Percentiles rank a stretch among this genome's conserved stretches.
Evolutionary conservation across 805 yeast species (phyloP).

Genomic region (Maudiozyma pseudohumilis): DNA sequence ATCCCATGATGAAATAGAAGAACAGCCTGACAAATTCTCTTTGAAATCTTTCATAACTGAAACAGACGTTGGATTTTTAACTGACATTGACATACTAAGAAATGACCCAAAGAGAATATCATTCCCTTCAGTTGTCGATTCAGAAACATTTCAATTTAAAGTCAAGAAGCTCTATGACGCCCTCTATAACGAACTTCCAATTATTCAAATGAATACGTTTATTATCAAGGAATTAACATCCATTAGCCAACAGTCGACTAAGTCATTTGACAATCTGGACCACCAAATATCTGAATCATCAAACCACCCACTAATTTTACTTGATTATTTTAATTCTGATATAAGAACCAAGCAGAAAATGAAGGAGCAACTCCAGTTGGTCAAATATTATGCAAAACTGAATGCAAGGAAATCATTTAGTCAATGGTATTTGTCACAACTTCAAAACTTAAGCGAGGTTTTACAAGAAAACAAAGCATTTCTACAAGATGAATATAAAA

Average conservation of each 20-base stretch:
- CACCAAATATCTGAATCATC: conserved; percentile 41
- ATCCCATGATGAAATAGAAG: neutral
- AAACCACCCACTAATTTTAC: conserved; percentile 45
- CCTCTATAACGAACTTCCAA: conserved; percentile 22
- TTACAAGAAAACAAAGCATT: conserved; percentile 20
- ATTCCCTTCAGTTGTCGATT: conserved; percentile 5
- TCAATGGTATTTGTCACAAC: conserved; percentile 48
- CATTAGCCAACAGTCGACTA: conserved; percentile 41
- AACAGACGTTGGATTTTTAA: conserved; percentile 13
- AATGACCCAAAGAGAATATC: conserved; percentile 4
- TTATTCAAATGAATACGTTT: conserved; percentile 39
- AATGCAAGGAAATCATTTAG: conserved; percentile 52
- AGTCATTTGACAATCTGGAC: conserved; percentile 38
- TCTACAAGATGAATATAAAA: conserved; percentile 19
- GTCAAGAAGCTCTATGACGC: conserved; percentile 11
- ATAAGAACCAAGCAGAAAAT: conserved; percentile 33
- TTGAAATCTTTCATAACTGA: conserved; percentile 13
- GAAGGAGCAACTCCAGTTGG: conserved; percentile 39
- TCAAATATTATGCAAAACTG: conserved; percentile 42
- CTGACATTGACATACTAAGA: conserved; percentile 11
- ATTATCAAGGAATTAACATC: conserved; percentile 45
- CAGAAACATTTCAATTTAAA: conserved; percentile 5
- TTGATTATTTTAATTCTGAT: conserved; percentile 37
- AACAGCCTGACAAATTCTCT: conserved; percentile 5
- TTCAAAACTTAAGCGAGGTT: conserved; percentile 35